Conservation (phyloP, 257 asterid species). For the Salvia miltiorrhiza region DNA sequence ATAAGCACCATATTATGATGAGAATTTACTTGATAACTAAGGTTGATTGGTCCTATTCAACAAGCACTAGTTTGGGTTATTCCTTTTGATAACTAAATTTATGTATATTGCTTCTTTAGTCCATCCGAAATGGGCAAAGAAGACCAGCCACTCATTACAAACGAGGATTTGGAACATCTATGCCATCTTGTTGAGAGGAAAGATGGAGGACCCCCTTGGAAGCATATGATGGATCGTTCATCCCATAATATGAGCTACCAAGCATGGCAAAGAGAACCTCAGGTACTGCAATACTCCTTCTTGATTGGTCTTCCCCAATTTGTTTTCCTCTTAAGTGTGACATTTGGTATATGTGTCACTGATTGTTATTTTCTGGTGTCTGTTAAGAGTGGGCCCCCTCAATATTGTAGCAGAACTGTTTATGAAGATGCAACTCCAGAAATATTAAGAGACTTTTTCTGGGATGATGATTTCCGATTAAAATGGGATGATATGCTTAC, state of each 20-base stretch:
- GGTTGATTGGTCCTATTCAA: neutral
- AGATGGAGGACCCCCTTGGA: conserved; percentile 92
- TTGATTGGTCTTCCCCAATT: too few species aligned
- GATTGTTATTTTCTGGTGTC: conserved; percentile 8
- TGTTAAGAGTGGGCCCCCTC: conserved; percentile 76
- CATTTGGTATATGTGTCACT: neutral
- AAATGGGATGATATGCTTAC: conserved; percentile 92
- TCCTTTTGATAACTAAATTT: neutral
- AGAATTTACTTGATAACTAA: neutral
- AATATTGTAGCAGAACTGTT: conserved; percentile 85
- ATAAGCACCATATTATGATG: neutral
- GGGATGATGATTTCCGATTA: conserved; percentile 89
- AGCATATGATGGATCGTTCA: conserved; percentile 84
- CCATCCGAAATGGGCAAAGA: conserved; percentile 36
- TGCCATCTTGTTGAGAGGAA: conserved; percentile 76
- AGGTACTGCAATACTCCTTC: conserved; percentile 37
- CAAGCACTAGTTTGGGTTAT: neutral
- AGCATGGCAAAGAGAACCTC: conserved; percentile 92
- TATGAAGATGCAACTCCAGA: conserved; percentile 97
- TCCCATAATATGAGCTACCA: conserved; percentile 69
- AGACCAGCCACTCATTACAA: conserved; percentile 32
- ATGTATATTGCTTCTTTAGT: conserved; percentile 29
- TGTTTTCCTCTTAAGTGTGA: neutral
- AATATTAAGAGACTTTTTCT: conserved; percentile 78
- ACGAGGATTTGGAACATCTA: conserved; percentile 61